These are phyloP conservation scores for Xenosphaeropsis pyriputrescens DNA, from an alignment of 2,329 filamentous ascomycete species.

Conservation along the genomic window DNA sequence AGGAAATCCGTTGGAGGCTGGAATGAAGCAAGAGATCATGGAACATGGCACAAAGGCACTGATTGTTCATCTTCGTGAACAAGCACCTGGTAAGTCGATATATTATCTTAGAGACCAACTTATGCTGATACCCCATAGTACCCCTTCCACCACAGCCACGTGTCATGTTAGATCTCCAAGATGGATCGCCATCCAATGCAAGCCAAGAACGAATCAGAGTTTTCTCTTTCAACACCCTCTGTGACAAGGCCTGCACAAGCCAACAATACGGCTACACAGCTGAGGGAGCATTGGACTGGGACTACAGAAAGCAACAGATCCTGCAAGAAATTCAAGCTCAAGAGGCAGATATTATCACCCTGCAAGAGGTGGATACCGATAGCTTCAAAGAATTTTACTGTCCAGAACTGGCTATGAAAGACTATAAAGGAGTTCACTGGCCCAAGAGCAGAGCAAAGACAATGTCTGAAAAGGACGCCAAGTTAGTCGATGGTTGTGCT, in stretches of 20 bases:
- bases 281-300: constrained; percentile 69
- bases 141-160: constrained; percentile 65
- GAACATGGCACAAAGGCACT: constrained; percentile 78
- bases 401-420: constrained; percentile 68
- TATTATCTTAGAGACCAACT: constrained; percentile 4
- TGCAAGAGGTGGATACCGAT: constrained; percentile 88
- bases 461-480: constrained; percentile 80
- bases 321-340: constrained; percentile 66
- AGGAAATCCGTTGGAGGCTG: constrained; percentile 70
- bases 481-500: constrained; percentile 86
- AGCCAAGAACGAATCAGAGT: constrained; percentile 63
- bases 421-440: constrained; percentile 91
- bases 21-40: constrained; percentile 68
- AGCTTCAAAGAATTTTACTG: constrained; percentile 87
- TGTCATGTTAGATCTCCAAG: constrained; percentile 64
- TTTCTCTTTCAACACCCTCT: constrained; percentile 90
- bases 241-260: constrained; percentile 80
- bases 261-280: constrained; percentile 85
- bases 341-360: constrained; percentile 77
- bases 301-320: constrained; percentile 71
- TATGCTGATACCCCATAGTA: constrained; percentile 30
- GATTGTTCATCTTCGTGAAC: constrained; percentile 70
- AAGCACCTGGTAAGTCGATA: constrained; percentile 58
- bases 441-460: constrained; percentile 82
- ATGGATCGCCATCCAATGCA: constrained; percentile 36